These are phyloP conservation scores for Hylodesmum podocarpum DNA, from an alignment of 306 rosid species.

Conservation along the genomic window DNA sequence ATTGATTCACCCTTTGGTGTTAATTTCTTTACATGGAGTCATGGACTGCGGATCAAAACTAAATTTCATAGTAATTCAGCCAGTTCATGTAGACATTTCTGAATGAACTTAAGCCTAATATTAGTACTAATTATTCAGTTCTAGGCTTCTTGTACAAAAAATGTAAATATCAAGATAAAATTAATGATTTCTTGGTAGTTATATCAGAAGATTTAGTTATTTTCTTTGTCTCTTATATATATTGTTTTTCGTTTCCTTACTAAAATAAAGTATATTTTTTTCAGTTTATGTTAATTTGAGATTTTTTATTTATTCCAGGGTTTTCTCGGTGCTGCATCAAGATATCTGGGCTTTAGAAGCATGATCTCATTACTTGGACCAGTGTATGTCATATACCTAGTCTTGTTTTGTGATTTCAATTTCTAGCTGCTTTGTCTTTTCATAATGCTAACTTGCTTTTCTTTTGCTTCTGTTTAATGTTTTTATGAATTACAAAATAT, in stretches of 20 bases:
- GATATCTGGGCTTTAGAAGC: conserved; percentile 93
- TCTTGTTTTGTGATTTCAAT: conserved; percentile 23
- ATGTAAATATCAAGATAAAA: not conserved
- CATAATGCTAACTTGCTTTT: conserved; percentile 12
- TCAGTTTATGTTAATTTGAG: conserved; percentile 15
- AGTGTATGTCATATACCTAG: conserved; percentile 54
- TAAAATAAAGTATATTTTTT: conserved; percentile 6
- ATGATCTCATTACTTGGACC: conserved; percentile 86
- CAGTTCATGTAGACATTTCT: not conserved
- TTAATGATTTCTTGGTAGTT: not conserved
- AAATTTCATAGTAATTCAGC: conserved; percentile 2
- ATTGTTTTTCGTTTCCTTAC: not conserved
- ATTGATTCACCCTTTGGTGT: not conserved
- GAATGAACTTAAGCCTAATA: conserved; percentile 1
- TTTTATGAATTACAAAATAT: not conserved
- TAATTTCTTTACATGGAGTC: not conserved
- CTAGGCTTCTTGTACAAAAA: not conserved
- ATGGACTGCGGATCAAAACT: not conserved
- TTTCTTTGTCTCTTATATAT: not conserved
- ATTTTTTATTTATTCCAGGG: conserved; percentile 56
- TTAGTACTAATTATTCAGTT: not conserved
- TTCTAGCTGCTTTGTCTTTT: conserved; percentile 16
- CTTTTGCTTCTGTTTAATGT: not conserved
- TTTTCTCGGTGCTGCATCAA: conserved; percentile 83
- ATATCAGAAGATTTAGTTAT: not conserved